Conservation (phyloP, 108 stramenopile genomes). For the Asterionellopsis glacialis region DNA sequence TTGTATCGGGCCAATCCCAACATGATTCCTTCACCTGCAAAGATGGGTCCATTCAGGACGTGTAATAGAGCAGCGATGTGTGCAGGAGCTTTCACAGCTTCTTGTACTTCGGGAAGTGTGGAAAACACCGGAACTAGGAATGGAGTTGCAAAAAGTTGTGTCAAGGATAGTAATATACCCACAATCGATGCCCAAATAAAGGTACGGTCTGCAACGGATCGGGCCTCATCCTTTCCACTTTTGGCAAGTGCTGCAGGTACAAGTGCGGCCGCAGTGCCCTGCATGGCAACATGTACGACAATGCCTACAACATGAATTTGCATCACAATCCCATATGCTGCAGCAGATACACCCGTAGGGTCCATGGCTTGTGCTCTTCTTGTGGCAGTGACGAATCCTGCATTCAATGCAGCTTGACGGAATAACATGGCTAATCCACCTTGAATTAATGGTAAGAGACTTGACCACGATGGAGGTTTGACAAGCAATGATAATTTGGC, state of each 20-base stretch:
- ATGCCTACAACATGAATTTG: constrained; percentile 70
- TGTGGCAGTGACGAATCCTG: constrained; percentile 63
- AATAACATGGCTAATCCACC: constrained; percentile 70
- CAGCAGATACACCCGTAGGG: constrained; percentile 66
- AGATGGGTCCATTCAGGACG: constrained; percentile 64
- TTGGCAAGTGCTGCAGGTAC: constrained; percentile 52
- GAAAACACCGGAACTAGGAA: constrained; percentile 62
- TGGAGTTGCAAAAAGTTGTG: constrained; percentile 49
- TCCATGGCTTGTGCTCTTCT: constrained; percentile 72
- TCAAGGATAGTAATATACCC: constrained; percentile 45
- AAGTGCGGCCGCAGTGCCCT: constrained; percentile 62
- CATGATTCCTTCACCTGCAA: constrained; percentile 80
- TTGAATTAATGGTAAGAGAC: constrained; percentile 50
- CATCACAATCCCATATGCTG: constrained; percentile 82
- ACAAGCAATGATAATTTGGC: constrained; percentile 34
- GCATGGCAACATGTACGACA: constrained; percentile 64
- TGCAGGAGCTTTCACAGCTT: constrained; percentile 63
- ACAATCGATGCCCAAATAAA: constrained; percentile 60
- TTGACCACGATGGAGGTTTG: constrained; percentile 36
- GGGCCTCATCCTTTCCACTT: constrained; percentile 46
- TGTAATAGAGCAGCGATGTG: constrained; percentile 62
- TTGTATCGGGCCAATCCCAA: constrained; percentile 56
- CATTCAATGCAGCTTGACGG: constrained; percentile 64
- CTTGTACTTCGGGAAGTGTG: constrained; percentile 60
- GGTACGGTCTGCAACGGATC: constrained; percentile 62